These are phyloP conservation scores for Astrothelium macrocarpum DNA, from an alignment of 495 filamentous ascomycete species.

Conservation along the genomic window DNA sequence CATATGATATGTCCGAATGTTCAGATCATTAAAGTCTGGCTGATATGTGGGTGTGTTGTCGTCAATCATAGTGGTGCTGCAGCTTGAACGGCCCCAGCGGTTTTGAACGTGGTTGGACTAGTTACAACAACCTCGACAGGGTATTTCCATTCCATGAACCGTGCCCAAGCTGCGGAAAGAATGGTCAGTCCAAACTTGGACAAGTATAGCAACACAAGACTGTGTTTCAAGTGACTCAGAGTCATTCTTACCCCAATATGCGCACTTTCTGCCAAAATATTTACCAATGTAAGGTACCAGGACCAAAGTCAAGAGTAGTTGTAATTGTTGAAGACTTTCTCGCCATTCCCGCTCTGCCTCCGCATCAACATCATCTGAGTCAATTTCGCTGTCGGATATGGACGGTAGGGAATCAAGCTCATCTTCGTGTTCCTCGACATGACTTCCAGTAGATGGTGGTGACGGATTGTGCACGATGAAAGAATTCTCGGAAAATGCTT, in stretches of 20 bases:
- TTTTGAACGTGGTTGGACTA: slow-evolving; percentile 50
- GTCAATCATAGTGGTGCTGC: slow-evolving; percentile 54
- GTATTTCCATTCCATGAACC: slow-evolving; percentile 71
- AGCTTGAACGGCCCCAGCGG: slow-evolving; percentile 57
- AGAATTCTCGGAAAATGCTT: background rate
- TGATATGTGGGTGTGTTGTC: background rate
- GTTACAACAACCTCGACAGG: slow-evolving; percentile 54
- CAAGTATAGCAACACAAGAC: slow-evolving; percentile 81
- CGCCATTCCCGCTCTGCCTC: slow-evolving; percentile 88
- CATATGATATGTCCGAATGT: background rate
- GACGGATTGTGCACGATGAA: slow-evolving; percentile 3
- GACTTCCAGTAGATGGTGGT: slow-evolving; percentile 1
- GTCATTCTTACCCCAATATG: slow-evolving; percentile 76
- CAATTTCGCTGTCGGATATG: slow-evolving; percentile 51
- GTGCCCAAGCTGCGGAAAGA: slow-evolving; percentile 49
- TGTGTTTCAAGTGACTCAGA: background rate
- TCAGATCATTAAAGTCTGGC: background rate
- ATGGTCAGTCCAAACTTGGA: slow-evolving; percentile 8
- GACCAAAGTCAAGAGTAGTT: slow-evolving; percentile 87
- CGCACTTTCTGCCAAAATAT: slow-evolving; percentile 84
- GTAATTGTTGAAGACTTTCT: slow-evolving; percentile 82
- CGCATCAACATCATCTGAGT: slow-evolving; percentile 36
- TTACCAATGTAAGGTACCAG: slow-evolving; percentile 87
- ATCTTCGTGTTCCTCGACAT: slow-evolving; percentile 37
- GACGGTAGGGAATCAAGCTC: slow-evolving; percentile 76